Evolutionary conservation across 371 early-diverging fungal species (phyloP), one percentile per base, ranked within the genome.

Genomic region (Rhizopus sp.): DNA sequence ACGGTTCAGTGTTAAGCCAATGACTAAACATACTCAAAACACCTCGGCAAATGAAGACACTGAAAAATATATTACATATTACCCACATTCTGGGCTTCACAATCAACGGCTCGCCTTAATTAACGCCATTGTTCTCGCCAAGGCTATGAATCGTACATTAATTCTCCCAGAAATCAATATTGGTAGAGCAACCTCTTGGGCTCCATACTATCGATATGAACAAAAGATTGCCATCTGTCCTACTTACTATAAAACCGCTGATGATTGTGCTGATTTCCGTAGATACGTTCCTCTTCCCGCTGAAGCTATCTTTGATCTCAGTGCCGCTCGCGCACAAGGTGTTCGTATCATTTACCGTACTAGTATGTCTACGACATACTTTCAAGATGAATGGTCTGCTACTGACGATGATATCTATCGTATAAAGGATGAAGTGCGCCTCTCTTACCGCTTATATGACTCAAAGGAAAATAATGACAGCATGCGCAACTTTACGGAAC

Each of bases 31-130:
- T 15, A 0, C 8, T 4, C 1, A 49, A 45, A 34, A 35, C 50
- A 8, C 17, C 29, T 17, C 7, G 13, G 1, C 33, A 6, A n/a
- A 53, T 16, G 38, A 46, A 33, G 12, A 33, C 4, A 55, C 59
- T 12, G 70, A 75, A 44, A 75, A 74, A 32, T 86, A 68, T 34
- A 50, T 86, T 4, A 72, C 81, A 1, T 86, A 72, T 61, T 53
- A 82, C 13, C 86, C 86, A 17, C 86, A 86, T 60, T 82, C 81
- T 13, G 86, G 86, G 10, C 71, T 84, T 39, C 79, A 82, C 49
- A 84, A 83, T 45, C 86, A 86, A 59, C 75, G 80, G 4, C 69
- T 81, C 29, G 69, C 77, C 7, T 70, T 84, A 34, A 75, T 81
- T 52, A 86, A 86, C 42, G 83, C 82, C 1, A 58, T 80, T 31